phyloP scores from a whole-genome alignment of 495 filamentous ascomycete genomes.

The Tuber indicum region DNA sequence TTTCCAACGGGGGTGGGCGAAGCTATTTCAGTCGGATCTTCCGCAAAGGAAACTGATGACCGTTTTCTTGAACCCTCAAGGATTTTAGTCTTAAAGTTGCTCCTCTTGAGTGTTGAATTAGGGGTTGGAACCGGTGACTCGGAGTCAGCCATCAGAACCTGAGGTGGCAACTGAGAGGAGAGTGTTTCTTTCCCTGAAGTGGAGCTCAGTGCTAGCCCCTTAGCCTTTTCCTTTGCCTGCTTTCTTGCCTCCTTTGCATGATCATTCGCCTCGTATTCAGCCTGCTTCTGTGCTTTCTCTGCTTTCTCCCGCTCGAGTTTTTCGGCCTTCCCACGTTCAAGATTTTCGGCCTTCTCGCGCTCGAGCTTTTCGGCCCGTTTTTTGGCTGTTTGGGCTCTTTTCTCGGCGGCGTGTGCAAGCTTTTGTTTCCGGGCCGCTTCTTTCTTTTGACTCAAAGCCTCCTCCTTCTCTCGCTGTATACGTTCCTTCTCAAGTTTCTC shows the following conservation, averaged over 20 bases:
- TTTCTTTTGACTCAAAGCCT: background rate
- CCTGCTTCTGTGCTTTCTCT: constrained; percentile 17
- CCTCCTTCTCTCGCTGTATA: background rate
- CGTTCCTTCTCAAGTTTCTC: constrained; percentile 4
- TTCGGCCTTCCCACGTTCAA: constrained; percentile 5
- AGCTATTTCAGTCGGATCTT: constrained; percentile 7
- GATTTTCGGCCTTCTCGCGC: constrained; percentile 1
- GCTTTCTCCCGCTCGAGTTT: constrained; percentile 14
- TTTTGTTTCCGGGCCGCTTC: background rate
- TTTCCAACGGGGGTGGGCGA: constrained; percentile 22
- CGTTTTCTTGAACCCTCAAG: constrained; percentile 15
- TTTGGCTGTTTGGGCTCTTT: background rate
- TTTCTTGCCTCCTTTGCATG: constrained; percentile 21
- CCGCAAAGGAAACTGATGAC: constrained; percentile 35
- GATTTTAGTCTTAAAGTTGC: constrained; percentile 10
- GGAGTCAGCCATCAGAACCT: constrained; percentile 6
- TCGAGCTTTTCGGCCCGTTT: background rate
- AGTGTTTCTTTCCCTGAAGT: constrained; percentile 4
- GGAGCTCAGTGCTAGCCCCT: background rate
- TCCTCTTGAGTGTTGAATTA: constrained; percentile 33
- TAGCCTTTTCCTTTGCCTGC: constrained; percentile 11
- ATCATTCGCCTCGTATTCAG: constrained; percentile 16
- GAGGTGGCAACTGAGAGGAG: background rate
- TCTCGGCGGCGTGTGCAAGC: background rate
- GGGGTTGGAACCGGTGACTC: constrained; percentile 16